phyloP scores from a whole-genome alignment of 2,329 filamentous ascomycete genomes.

The Penicillium sp. region DNA sequence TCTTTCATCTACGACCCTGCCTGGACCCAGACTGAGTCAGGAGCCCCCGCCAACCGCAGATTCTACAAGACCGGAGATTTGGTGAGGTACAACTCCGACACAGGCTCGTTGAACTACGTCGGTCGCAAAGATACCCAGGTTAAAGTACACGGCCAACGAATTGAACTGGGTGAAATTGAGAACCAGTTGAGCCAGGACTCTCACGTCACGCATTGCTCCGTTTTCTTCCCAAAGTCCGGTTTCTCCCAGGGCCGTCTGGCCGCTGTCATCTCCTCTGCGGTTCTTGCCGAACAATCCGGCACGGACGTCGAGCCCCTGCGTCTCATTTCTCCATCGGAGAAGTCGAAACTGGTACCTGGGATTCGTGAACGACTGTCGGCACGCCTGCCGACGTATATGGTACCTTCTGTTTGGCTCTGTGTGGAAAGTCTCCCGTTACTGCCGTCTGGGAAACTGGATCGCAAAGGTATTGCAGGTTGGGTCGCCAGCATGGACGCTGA shows the following conservation, averaged over 20 bases:
- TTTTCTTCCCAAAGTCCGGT: conserved; percentile 34
- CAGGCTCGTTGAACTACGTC: conserved; percentile 39
- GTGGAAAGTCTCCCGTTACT: conserved; percentile 43
- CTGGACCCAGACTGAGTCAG: conserved; percentile 45
- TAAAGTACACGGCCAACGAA: conserved; percentile 60
- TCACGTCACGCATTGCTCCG: conserved; percentile 32
- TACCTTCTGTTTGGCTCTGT: conserved; percentile 45
- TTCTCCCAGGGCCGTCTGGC: conserved; percentile 31
- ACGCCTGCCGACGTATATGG: conserved; percentile 44
- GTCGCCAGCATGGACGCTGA: conserved; percentile 28
- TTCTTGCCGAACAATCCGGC: conserved; percentile 16
- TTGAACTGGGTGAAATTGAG: conserved; percentile 54
- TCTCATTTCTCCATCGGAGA: conserved; percentile 20
- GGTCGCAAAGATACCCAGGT: conserved; percentile 63
- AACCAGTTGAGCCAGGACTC: conserved; percentile 31
- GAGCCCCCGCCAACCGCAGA: conserved; percentile 19
- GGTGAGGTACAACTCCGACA: conserved; percentile 35
- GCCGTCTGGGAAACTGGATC: conserved; percentile 45
- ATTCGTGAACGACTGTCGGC: conserved; percentile 28
- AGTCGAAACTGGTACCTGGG: conserved; percentile 19
- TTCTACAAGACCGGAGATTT: conserved; percentile 42
- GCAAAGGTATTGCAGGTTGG: conserved; percentile 36
- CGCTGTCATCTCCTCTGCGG: conserved; percentile 29
- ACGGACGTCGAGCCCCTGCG: conserved; percentile 20
- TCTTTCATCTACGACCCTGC: conserved; percentile 53